Percentiles rank a stretch among this genome's conserved stretches.
phyloP scores from a whole-genome alignment of 1,284 basidiomycete species.

The Xanthoconium separans region DNA sequence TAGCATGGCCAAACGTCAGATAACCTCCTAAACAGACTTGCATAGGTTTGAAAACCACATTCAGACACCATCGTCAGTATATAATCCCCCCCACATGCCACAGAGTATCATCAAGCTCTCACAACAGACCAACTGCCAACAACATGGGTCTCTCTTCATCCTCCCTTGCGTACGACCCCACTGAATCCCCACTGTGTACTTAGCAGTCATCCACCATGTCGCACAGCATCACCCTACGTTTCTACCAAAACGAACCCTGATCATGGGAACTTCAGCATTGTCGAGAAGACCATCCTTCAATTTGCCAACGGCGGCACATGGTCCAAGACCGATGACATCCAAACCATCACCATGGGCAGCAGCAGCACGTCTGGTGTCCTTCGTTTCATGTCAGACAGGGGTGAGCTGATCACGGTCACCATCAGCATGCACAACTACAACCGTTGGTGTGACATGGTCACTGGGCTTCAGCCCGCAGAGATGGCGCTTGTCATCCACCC shows the following conservation, averaged over 20 bases:
- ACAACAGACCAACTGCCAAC: not conserved
- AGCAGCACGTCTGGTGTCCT: constrained; percentile 41
- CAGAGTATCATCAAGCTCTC: not conserved
- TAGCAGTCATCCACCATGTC: constrained; percentile 20
- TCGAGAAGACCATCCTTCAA: constrained; percentile 36
- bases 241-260: constrained; percentile 34
- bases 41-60: too few relatives aligned
- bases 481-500: not conserved
- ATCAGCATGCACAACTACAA: constrained; percentile 42
- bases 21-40: too few relatives aligned
- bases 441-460: constrained; percentile 9
- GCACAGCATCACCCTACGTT: constrained; percentile 33
- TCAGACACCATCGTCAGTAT: too few relatives aligned
- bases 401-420: constrained; percentile 34
- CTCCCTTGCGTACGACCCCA: not conserved
- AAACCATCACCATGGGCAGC: constrained; percentile 33
- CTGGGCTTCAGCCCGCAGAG: constrained; percentile 7
- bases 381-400: constrained; percentile 31
- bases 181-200: not conserved
- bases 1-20: too few relatives aligned
- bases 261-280: constrained; percentile 30
- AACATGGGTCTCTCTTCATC: not conserved
- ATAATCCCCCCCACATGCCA: not conserved
- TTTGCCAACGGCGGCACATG: constrained; percentile 37
- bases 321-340: constrained; percentile 18